Percentiles rank a stretch among this genome's conserved stretches.
phyloP scores from a whole-genome alignment of 2,329 filamentous ascomycete genomes.

The Fusarium sp. region DNA sequence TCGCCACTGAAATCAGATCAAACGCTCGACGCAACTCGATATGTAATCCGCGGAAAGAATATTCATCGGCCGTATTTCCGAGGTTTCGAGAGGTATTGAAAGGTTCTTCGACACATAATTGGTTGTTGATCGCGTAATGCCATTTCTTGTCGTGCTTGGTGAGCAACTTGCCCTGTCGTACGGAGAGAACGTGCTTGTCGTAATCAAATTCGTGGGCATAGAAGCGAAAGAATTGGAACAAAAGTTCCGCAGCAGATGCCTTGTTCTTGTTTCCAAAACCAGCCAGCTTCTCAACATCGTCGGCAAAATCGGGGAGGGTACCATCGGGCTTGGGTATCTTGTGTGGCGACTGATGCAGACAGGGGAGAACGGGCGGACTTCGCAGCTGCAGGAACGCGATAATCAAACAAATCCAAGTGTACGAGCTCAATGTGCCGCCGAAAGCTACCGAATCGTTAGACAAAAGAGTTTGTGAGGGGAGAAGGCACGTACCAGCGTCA shows the following conservation, averaged over 20 bases:
- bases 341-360: slow-evolving; percentile 76
- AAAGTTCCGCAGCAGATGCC: slow-evolving; percentile 82
- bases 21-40: slow-evolving; percentile 90
- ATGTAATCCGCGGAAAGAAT: slow-evolving; percentile 91
- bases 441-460: slow-evolving; percentile 68
- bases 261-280: slow-evolving; percentile 84
- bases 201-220: slow-evolving; percentile 96
- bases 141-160: slow-evolving; percentile 89
- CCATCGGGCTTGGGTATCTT: slow-evolving; percentile 68
- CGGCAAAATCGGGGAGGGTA: slow-evolving; percentile 81
- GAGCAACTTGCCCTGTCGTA: slow-evolving; percentile 81
- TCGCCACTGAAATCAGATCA: slow-evolving; percentile 79
- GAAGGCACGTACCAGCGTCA: slow-evolving; percentile 82
- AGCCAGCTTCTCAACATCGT: slow-evolving; percentile 79
- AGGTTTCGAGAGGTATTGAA: slow-evolving; percentile 92
- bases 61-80: slow-evolving; percentile 96
- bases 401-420: slow-evolving; percentile 99
- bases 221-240: slow-evolving; percentile 95
- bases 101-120: slow-evolving; percentile 94
- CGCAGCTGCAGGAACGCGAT: slow-evolving; percentile 94
- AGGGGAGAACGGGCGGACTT: slow-evolving; percentile 83
- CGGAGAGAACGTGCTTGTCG: slow-evolving; percentile 83
- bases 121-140: slow-evolving; percentile 82
- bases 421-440: slow-evolving; percentile 94
- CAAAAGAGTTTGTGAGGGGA: neutral